Evolutionary conservation across 768 basidiomycete species (phyloP).

Genomic region (Pleurotus platypus): DNA sequence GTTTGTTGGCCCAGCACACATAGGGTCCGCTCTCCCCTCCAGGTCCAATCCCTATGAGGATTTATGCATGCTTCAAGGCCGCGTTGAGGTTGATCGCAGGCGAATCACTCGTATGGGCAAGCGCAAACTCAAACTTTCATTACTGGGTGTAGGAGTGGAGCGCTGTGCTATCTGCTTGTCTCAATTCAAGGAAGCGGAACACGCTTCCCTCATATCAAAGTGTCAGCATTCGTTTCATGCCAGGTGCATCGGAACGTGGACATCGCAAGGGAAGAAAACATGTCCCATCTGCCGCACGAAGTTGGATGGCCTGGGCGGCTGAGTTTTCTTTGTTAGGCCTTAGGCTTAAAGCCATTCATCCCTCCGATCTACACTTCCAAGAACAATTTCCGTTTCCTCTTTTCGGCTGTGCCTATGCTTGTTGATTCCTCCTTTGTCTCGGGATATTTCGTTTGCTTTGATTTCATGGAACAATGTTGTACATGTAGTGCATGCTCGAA

Average conservation of each 20-base stretch:
- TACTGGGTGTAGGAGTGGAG: slow-evolving; percentile 62
- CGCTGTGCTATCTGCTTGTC: slow-evolving; percentile 73
- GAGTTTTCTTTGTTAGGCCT: no score
- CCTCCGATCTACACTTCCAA: neutral
- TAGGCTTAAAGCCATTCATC: neutral
- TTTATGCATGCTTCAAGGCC: slow-evolving; percentile 27
- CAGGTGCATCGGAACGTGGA: slow-evolving; percentile 59
- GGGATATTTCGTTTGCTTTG: neutral
- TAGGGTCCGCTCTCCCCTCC: slow-evolving; percentile 10
- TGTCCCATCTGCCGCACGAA: slow-evolving; percentile 64
- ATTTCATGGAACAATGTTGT: neutral
- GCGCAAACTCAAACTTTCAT: slow-evolving; percentile 63
- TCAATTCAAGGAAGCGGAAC: slow-evolving; percentile 61
- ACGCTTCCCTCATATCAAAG: slow-evolving; percentile 48
- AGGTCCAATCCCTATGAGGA: slow-evolving; percentile 14
- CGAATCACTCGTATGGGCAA: slow-evolving; percentile 62
- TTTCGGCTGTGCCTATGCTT: neutral
- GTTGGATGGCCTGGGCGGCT: slow-evolving; percentile 22
- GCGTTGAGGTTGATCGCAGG: slow-evolving; percentile 54
- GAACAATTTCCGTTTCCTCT: neutral
- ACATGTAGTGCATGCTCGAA: neutral
- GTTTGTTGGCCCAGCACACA: slow-evolving; percentile 52
- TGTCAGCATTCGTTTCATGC: slow-evolving; percentile 71
- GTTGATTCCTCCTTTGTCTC: neutral
- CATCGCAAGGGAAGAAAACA: slow-evolving; percentile 46